These are phyloP conservation scores for Suillus paluster DNA, from an alignment of 768 basidiomycete genomes.

Conservation along the genomic window DNA sequence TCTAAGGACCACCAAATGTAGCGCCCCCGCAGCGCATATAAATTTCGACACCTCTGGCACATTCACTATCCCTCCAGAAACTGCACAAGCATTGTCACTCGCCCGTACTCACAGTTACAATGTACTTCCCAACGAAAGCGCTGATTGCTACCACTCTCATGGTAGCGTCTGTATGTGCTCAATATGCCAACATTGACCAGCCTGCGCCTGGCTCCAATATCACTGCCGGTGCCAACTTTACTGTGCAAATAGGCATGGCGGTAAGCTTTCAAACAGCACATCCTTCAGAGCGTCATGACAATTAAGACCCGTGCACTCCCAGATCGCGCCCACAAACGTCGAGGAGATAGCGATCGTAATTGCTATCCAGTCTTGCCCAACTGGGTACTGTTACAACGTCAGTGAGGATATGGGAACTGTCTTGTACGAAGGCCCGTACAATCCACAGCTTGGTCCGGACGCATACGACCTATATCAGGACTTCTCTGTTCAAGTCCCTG, in stretches of 20 bases:
- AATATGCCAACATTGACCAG: conserved; percentile 1
- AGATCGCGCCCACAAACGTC: conserved; percentile 38
- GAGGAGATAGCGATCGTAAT: conserved; percentile 45
- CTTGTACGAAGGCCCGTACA: conserved; percentile 45
- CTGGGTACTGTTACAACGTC: conserved; percentile 24
- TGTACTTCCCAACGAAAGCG: neutral
- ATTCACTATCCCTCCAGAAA: neutral
- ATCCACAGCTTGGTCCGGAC: conserved; percentile 34
- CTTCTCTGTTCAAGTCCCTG: no score
- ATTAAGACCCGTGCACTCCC: neutral
- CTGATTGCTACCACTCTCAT: neutral
- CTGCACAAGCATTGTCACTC: no score
- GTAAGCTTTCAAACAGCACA: conserved; percentile 32
- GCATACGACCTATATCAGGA: conserved; percentile 35
- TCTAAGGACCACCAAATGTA: neutral
- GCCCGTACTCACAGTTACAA: neutral
- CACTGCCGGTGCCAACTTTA: conserved; percentile 40
- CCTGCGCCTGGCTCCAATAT: conserved; percentile 34
- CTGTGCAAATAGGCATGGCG: conserved; percentile 46
- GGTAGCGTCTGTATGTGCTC: conserved; percentile 3
- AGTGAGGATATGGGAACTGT: conserved; percentile 41
- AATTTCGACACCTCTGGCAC: neutral
- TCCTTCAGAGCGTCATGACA: neutral
- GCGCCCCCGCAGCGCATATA: neutral
- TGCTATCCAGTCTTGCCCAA: conserved; percentile 39